phyloP scores from a whole-genome alignment of 257 asterid genomes.

The Linaria vulgaris region DNA sequence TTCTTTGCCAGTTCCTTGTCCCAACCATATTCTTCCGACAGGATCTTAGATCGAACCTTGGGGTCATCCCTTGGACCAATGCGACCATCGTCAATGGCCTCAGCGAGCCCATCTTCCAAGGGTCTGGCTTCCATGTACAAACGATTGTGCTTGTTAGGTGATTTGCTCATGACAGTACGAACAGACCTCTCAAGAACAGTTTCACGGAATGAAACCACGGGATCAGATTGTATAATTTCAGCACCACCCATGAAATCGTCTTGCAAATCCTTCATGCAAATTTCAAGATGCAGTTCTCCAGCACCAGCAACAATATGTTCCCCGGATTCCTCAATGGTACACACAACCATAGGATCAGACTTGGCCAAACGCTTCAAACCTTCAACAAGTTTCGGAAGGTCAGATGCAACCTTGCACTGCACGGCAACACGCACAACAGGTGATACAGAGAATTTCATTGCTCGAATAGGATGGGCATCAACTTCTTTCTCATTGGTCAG shows the following conservation, averaged over 20 bases:
- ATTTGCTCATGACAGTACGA: constrained; percentile 17
- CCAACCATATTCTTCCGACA: constrained; percentile 9
- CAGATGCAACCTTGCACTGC: constrained; percentile 18
- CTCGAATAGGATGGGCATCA: constrained; percentile 18
- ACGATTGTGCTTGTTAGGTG: constrained; percentile 17
- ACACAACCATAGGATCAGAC: constrained; percentile 19
- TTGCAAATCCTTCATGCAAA: constrained; percentile 13
- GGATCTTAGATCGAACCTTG: constrained; percentile 11
- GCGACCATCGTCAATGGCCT: constrained; percentile 15
- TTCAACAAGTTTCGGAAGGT: constrained; percentile 13
- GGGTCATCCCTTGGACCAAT: constrained; percentile 20
- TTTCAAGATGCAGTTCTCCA: constrained; percentile 20
- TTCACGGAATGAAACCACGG: constrained; percentile 17
- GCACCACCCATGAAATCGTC: constrained; percentile 19
- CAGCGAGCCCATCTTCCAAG: constrained; percentile 16
- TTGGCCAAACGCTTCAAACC: constrained; percentile 20
- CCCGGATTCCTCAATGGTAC: constrained; percentile 16
- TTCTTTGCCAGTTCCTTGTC: constrained; percentile 18
- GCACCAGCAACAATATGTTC: constrained; percentile 16
- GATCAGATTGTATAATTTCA: constrained; percentile 2
- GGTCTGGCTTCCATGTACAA: constrained; percentile 20
- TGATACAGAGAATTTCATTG: constrained; percentile 13
- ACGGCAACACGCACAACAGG: constrained; percentile 22
- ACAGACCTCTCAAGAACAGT: constrained; percentile 7
- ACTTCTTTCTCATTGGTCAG: constrained; percentile 19